Percentiles rank a stretch among this genome's conserved stretches.
Evolutionary conservation across 2,329 filamentous ascomycete genomes (phyloP).

Genomic region (Clarireedia sp.): DNA sequence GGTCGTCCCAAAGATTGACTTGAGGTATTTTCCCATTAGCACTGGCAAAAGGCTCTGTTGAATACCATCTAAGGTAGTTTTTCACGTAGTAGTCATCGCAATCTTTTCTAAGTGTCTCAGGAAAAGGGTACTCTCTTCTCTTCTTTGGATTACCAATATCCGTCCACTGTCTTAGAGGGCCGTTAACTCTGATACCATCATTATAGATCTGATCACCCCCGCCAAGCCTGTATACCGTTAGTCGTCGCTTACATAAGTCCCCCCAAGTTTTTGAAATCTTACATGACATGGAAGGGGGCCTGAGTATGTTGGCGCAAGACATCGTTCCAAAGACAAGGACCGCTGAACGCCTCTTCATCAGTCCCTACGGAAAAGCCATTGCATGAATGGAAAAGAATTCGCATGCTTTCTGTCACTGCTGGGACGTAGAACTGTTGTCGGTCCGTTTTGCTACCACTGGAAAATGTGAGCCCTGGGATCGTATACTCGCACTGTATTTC

Average conservation of each 20-base stretch:
- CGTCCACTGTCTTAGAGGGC: slow-evolving; percentile 77
- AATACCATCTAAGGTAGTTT: slow-evolving; percentile 79
- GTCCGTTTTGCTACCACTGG: slow-evolving; percentile 46
- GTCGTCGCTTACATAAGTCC: too few species aligned
- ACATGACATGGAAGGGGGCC: slow-evolving; percentile 85
- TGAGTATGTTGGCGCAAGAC: slow-evolving; percentile 74
- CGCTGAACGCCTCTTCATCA: slow-evolving; percentile 78
- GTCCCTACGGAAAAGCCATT: slow-evolving; percentile 92
- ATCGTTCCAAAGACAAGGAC: slow-evolving; percentile 91
- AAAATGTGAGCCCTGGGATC: slow-evolving; percentile 58
- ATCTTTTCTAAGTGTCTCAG: too few species aligned
- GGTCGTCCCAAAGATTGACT: slow-evolving; percentile 97
- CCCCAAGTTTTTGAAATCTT: slow-evolving; percentile 40
- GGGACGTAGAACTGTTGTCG: slow-evolving; percentile 78
- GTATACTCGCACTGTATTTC: slow-evolving; percentile 76
- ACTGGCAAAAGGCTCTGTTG: slow-evolving; percentile 72
- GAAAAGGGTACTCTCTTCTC: slow-evolving; percentile 71
- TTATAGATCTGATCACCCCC: slow-evolving; percentile 97
- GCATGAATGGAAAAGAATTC: slow-evolving; percentile 97
- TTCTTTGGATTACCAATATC: slow-evolving; percentile 75
- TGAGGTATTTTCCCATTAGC: slow-evolving; percentile 90
- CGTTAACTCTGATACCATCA: slow-evolving; percentile 78
- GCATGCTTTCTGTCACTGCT: slow-evolving; percentile 77
- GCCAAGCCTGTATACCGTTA: slow-evolving; percentile 54
- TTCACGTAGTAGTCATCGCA: slow-evolving; percentile 88